Conservation (phyloP, 768 basidiomycete genomes). For the Xerocomellus chrysenteron region DNA sequence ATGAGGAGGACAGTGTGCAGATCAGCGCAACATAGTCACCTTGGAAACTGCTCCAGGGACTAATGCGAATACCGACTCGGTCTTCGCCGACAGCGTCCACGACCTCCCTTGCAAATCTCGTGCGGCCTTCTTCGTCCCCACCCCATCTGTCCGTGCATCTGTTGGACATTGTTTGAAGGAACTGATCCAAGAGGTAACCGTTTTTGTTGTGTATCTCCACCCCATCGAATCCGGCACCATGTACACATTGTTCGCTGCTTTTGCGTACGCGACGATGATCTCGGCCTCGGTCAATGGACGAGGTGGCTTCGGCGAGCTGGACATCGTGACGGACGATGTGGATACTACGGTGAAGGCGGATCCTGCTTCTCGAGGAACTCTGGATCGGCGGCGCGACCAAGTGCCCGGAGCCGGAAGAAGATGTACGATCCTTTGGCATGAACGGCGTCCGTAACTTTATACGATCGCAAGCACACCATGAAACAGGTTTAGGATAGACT, state of each 20-base stretch:
- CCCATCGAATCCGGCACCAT: conserved; percentile 45
- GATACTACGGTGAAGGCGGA: conserved; percentile 36
- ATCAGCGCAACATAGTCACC: conserved; percentile 23
- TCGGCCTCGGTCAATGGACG: conserved; percentile 28
- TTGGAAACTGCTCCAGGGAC: conserved; percentile 51
- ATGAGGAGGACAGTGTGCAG: background rate
- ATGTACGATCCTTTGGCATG: conserved; percentile 52
- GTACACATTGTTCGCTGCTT: conserved; percentile 36
- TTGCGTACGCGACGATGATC: conserved; percentile 31
- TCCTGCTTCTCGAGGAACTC: conserved; percentile 27
- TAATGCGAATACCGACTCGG: conserved; percentile 53
- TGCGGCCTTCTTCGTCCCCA: conserved; percentile 60
- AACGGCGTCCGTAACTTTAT: conserved; percentile 53
- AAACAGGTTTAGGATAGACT: background rate
- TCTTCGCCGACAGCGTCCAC: conserved; percentile 51
- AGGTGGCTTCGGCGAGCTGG: conserved; percentile 12
- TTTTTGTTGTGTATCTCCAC: conserved; percentile 45
- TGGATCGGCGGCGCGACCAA: conserved; percentile 48
- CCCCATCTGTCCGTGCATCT: conserved; percentile 65
- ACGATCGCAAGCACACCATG: background rate
- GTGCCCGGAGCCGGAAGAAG: conserved; percentile 51
- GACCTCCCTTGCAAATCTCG: conserved; percentile 55
- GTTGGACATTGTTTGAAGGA: conserved; percentile 58
- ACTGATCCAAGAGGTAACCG: conserved; percentile 57
- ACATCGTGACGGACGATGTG: conserved; percentile 31